These are phyloP conservation scores for Linnemannia schmuckeri DNA, from an alignment of 192 early-diverging fungal genomes.

Conservation along the genomic window DNA sequence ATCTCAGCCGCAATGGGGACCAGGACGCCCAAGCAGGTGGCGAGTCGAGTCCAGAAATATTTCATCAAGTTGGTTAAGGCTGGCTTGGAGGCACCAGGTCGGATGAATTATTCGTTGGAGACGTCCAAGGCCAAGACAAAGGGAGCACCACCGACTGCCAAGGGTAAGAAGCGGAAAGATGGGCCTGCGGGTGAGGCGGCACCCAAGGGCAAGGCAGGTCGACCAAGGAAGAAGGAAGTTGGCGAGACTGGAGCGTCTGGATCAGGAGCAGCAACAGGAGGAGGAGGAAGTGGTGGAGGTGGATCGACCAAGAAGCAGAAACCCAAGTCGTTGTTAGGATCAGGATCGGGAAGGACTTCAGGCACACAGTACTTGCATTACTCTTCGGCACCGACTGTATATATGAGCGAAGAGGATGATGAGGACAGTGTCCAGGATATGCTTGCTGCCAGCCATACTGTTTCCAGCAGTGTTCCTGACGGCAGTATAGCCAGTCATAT, in stretches of 20 bases:
- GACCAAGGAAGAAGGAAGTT: conserved; percentile 45
- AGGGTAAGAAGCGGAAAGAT: conserved; percentile 42
- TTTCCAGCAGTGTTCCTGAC: conserved; percentile 11
- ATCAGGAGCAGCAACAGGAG: not conserved
- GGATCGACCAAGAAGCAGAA: conserved; percentile 39
- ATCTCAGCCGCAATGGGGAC: conserved; percentile 79
- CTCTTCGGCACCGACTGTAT: conserved; percentile 59
- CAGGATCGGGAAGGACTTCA: conserved; percentile 53
- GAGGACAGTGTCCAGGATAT: conserved; percentile 60
- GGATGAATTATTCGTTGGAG: conserved; percentile 67
- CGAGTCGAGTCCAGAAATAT: conserved; percentile 85
- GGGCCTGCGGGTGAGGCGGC: conserved; percentile 15
- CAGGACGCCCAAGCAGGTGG: conserved; percentile 79
- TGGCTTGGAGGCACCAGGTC: conserved; percentile 77
- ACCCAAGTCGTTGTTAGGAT: conserved; percentile 30
- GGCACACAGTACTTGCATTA: conserved; percentile 61
- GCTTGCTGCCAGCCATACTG: conserved; percentile 39
- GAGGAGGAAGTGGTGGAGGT: not conserved
- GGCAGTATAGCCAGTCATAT: conserved; percentile 29
- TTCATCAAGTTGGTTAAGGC: conserved; percentile 83
- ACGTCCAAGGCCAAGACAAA: conserved; percentile 33
- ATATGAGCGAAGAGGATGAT: conserved; percentile 70
- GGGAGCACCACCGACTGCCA: conserved; percentile 34
- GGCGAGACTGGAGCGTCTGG: conserved; percentile 30
- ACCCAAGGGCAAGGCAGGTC: conserved; percentile 33